A percentile compares a stretch with the other conserved stretches of the same genome.
Conservation (phyloP, 768 basidiomycete species). For the Candolleomyces eurysporus region DNA sequence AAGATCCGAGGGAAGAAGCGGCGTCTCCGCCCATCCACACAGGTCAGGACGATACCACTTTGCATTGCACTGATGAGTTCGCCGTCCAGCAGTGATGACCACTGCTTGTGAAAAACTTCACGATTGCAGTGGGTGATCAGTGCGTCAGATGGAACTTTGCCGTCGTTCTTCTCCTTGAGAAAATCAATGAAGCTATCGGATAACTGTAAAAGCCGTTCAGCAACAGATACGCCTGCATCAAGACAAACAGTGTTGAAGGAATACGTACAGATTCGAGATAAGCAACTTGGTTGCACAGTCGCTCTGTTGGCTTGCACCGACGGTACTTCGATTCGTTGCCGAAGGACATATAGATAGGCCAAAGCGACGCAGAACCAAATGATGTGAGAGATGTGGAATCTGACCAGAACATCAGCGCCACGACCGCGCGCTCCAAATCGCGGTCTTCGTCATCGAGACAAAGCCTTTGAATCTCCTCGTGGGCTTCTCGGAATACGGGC, state of each 20-base stretch:
- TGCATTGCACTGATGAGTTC: neutral
- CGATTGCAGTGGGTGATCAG: neutral
- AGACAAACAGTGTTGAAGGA: neutral
- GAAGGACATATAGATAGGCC: constrained; percentile 18
- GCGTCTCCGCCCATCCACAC: neutral
- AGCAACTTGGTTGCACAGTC: constrained; percentile 15
- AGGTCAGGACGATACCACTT: neutral
- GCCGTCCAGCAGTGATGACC: neutral
- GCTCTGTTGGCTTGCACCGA: constrained; percentile 9
- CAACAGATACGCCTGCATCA: neutral
- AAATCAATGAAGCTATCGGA: neutral
- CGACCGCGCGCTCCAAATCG: constrained; percentile 17
- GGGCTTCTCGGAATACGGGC: constrained; percentile 9
- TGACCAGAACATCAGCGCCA: constrained; percentile 25
- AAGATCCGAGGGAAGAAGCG: constrained; percentile 2
- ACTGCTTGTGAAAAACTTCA: constrained; percentile 1
- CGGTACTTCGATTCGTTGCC: constrained; percentile 19
- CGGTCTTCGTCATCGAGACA: neutral
- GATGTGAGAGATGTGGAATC: constrained; percentile 16
- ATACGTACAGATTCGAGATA: constrained; percentile 11
- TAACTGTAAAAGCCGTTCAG: neutral
- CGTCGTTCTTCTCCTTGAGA: neutral
- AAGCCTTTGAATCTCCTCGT: constrained; percentile 1
- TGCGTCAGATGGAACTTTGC: neutral
- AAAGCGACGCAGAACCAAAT: constrained; percentile 16